Percentiles rank a stretch among this genome's conserved stretches.
Evolutionary conservation across 768 basidiomycete genomes (phyloP).

Genomic region (Hygrocybe punicea): DNA sequence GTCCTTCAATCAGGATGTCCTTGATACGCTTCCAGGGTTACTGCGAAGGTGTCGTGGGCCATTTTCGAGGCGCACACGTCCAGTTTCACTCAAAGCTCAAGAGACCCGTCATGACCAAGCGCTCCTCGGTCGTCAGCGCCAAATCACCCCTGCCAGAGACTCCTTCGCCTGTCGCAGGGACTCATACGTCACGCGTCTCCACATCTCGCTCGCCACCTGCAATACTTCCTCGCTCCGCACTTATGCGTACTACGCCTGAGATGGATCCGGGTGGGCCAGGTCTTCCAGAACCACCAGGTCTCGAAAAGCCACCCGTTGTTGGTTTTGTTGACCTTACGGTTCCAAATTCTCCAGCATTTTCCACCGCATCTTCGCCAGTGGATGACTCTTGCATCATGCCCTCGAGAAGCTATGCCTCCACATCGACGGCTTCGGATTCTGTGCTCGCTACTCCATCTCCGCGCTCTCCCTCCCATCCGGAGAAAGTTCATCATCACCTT

Average conservation of each 20-base stretch:
- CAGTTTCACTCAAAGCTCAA: conserved; percentile 73
- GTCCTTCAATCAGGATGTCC: not conserved
- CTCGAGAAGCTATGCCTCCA: too few species aligned
- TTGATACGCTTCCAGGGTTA: conserved; percentile 48
- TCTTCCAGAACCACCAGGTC: not conserved
- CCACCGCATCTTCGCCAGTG: too few species aligned
- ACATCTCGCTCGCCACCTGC: conserved; percentile 22
- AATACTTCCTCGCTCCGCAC: conserved; percentile 8
- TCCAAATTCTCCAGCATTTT: too few species aligned
- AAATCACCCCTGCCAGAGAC: conserved; percentile 26
- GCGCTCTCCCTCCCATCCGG: too few species aligned
- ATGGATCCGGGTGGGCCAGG: not conserved
- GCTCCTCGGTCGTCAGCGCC: conserved; percentile 38
- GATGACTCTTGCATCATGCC: too few species aligned
- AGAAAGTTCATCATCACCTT: too few species aligned
- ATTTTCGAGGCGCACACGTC: conserved; percentile 62
- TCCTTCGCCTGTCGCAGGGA: not conserved
- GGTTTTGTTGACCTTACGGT: too few species aligned
- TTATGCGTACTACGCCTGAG: conserved; percentile 5
- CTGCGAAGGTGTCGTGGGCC: conserved; percentile 84
- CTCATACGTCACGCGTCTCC: conserved; percentile 19
- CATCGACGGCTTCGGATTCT: too few species aligned
- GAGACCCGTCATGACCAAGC: conserved; percentile 74
- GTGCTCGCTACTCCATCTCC: too few species aligned
- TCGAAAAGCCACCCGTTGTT: too few species aligned